Base-by-base conservation (phyloP, 495 filamentous ascomycete genomes). In the Aspergillus saccharolyticus region DNA sequence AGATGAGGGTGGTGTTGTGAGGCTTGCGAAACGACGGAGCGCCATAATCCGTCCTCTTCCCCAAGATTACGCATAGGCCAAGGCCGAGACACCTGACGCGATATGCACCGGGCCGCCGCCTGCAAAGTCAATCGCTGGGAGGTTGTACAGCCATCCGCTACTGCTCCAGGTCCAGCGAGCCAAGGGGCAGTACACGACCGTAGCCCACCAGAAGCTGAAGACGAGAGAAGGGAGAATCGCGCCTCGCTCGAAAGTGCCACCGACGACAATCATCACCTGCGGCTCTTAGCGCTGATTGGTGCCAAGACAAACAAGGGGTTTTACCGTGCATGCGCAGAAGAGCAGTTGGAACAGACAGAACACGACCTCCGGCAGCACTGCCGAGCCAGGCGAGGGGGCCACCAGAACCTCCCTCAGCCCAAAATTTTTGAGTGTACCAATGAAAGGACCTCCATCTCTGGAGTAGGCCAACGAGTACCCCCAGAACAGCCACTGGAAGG, bases 101-200 rank as follows among this genome's bases (percentile, higher is more conserved):
- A 84, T 79, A 63, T 84, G 80, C 30, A 84, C 82, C 15, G 80
- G 82, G 42, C 79, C 79, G 24, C 80, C 75, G 16, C 80, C 81
- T 15, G 82, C 80, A 59, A 80, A 83, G 60, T 84, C 82, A 18
- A 83, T 73, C 5, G 79, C 74, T 0, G 76, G 77, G 1, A 81
- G 67, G 52, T 80, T 81, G 64, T 74, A 82, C 14, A 83, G 59
- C 82, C 82, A 85, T 2, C 82, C 82, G 20, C 78, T 76, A 33
- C 70, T 61, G 63, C 83, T 83, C 82, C 82, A 85, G 1, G 82
- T 83, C 82, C 82, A 84, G 61, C 78, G 79, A 7, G 81, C 82
- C 47, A 84, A 69, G 1, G 80, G 80, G 58, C 78, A 81, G 66
- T 85, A 84, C 43, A 84, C 80, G 50, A 83, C 71, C 10, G 82